phyloP scores from a whole-genome alignment of 2,329 filamentous ascomycete species.

The Xylaria sp. region DNA sequence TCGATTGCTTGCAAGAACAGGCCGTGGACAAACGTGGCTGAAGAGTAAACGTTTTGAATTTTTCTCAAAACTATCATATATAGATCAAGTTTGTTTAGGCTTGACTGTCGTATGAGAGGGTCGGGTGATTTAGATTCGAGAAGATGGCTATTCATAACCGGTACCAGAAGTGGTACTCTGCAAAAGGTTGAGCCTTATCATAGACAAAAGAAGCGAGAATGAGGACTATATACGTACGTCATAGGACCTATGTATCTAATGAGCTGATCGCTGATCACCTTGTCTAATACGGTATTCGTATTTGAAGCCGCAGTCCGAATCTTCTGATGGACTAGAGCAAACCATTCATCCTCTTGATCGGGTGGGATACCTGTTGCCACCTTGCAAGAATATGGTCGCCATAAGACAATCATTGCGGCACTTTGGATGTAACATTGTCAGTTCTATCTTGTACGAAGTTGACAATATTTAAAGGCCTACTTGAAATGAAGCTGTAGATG shows the following conservation, averaged over 20 bases:
- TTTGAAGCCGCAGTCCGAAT: not conserved
- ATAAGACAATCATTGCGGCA: not conserved
- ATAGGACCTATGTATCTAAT: not conserved
- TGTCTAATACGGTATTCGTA: not conserved
- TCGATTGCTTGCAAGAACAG: constrained; percentile 32
- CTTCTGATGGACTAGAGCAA: not conserved
- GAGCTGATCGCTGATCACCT: not conserved
- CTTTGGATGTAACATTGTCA: not conserved
- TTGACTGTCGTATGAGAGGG: constrained; percentile 33
- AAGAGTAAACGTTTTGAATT: constrained; percentile 30
- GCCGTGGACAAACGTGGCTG: constrained; percentile 31
- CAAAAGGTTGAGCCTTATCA: not conserved
- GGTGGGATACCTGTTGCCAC: not conserved
- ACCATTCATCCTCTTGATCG: not conserved
- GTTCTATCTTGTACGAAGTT: not conserved
- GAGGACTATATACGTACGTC: not conserved
- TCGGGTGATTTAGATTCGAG: constrained; percentile 30
- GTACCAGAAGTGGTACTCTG: constrained; percentile 30
- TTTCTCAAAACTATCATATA: constrained; percentile 32
- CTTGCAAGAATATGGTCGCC: not conserved
- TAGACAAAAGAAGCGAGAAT: not conserved
- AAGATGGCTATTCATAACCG: constrained; percentile 33
- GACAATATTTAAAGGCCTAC: not conserved
- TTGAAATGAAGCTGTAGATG: not conserved
- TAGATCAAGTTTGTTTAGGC: constrained; percentile 31